A percentile compares a stretch with the other conserved stretches of the same genome.
phyloP scores from a whole-genome alignment of 2,329 filamentous ascomycete genomes.

The Hymenoscyphus infarciens region DNA sequence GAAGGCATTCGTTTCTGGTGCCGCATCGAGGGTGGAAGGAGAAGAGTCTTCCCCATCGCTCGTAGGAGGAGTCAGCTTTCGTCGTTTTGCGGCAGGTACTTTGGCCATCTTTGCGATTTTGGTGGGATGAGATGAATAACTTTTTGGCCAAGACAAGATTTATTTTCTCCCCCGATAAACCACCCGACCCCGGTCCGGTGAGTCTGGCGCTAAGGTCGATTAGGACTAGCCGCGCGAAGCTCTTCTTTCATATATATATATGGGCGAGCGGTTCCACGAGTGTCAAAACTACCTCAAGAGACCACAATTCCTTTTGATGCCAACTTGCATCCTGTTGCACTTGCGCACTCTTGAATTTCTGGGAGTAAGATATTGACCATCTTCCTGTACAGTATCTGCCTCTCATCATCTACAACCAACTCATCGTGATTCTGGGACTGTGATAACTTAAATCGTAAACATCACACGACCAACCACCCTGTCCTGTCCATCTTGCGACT shows the following conservation, averaged over 20 bases:
- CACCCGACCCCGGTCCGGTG: neutral
- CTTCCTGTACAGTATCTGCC: neutral
- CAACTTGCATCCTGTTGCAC: neutral
- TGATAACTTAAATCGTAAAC: neutral
- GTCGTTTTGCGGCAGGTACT: slow-evolving; percentile 46
- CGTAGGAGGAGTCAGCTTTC: slow-evolving; percentile 53
- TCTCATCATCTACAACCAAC: neutral
- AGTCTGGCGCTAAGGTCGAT: neutral
- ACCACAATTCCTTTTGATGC: no score
- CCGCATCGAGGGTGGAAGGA: slow-evolving; percentile 32
- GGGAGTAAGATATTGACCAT: neutral
- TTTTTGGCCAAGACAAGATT: slow-evolving; percentile 1
- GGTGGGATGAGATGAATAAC: slow-evolving; percentile 10
- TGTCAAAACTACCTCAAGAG: neutral
- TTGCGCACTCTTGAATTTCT: neutral
- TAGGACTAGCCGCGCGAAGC: neutral
- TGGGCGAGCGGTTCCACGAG: neutral
- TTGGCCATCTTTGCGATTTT: slow-evolving; percentile 29
- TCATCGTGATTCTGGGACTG: slow-evolving; percentile 1
- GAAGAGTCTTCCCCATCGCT: slow-evolving; percentile 44
- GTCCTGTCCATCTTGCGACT: neutral
- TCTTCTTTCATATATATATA: no score
- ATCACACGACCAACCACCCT: neutral
- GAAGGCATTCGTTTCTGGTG: slow-evolving; percentile 43
- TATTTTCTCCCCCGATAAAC: neutral